Conservation (phyloP, 2,329 filamentous ascomycete species). For the Fusarium acutatum region DNA sequence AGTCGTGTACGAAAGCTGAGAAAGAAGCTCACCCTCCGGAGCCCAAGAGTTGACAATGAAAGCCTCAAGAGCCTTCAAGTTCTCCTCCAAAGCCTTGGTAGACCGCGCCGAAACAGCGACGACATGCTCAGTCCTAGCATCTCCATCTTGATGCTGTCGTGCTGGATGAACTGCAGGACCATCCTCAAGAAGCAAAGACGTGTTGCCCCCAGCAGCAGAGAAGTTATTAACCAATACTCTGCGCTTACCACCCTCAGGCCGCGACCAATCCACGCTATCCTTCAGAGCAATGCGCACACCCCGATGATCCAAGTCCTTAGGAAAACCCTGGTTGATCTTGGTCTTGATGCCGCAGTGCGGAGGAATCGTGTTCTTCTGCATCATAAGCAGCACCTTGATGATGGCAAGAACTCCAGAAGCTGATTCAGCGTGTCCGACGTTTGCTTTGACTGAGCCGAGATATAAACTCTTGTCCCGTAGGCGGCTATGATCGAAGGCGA, state of each 20-base stretch:
- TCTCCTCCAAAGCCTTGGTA: neutral
- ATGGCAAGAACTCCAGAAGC: neutral
- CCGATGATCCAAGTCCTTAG: neutral
- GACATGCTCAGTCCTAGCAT: neutral
- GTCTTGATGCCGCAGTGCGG: constrained; percentile 35
- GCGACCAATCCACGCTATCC: neutral
- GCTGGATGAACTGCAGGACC: neutral
- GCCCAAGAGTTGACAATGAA: neutral
- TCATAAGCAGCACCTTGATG: neutral
- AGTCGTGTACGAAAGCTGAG: neutral
- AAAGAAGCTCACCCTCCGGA: neutral
- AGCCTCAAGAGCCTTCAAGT: neutral
- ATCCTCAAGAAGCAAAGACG: neutral
- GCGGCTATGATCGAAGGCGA: constrained; percentile 59
- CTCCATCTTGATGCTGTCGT: neutral
- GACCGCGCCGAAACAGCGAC: neutral
- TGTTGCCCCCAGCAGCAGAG: neutral
- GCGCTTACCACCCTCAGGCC: neutral
- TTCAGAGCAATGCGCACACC: neutral
- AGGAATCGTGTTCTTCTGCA: neutral
- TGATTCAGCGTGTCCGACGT: constrained; percentile 64
- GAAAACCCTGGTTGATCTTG: neutral
- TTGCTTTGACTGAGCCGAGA: constrained; percentile 71
- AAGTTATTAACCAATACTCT: neutral
- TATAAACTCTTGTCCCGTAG: constrained; percentile 60